phyloP scores from a whole-genome alignment of 371 early-diverging fungal genomes.

The Umbelopsis sp. region DNA sequence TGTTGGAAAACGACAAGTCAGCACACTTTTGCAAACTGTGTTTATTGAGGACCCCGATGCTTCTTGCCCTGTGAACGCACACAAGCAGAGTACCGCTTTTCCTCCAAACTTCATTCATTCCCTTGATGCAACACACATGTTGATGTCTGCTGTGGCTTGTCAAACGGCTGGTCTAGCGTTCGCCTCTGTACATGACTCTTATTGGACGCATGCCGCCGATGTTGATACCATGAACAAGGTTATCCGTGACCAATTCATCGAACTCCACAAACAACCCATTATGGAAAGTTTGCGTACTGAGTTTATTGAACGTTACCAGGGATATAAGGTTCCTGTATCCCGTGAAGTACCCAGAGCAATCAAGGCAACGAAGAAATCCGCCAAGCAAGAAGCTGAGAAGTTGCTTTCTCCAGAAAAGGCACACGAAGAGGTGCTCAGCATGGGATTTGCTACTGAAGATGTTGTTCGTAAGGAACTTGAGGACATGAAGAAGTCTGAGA shows the following conservation, averaged over 20 bases:
- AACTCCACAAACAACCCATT: conserved; percentile 83
- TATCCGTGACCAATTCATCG: conserved; percentile 90
- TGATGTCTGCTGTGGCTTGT: conserved; percentile 91
- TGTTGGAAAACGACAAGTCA: conserved; percentile 60
- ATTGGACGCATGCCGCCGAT: conserved; percentile 97
- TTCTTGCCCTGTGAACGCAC: conserved; percentile 83
- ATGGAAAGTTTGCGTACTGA: conserved; percentile 86
- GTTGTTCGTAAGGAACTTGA: conserved; percentile 17
- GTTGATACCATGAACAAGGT: conserved; percentile 86
- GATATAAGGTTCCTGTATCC: conserved; percentile 68
- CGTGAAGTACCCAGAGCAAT: conserved; percentile 35
- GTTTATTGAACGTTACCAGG: conserved; percentile 81
- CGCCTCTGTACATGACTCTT: conserved; percentile 97
- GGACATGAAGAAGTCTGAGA: conserved; percentile 12
- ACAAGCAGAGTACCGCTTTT: conserved; percentile 95
- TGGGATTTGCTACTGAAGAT: conserved; percentile 15
- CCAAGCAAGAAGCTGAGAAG: conserved; percentile 23
- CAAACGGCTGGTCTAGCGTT: conserved; percentile 79
- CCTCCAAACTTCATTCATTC: conserved; percentile 99
- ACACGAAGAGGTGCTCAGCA: neutral
- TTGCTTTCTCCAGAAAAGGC: conserved; percentile 5
- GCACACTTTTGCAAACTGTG: conserved; percentile 83
- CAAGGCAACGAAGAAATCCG: conserved; percentile 13
- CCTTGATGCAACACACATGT: conserved; percentile 97
- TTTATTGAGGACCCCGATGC: conserved; percentile 72